Base-by-base conservation (phyloP, 345 rosid species). In the Corchorus capsularis region DNA sequence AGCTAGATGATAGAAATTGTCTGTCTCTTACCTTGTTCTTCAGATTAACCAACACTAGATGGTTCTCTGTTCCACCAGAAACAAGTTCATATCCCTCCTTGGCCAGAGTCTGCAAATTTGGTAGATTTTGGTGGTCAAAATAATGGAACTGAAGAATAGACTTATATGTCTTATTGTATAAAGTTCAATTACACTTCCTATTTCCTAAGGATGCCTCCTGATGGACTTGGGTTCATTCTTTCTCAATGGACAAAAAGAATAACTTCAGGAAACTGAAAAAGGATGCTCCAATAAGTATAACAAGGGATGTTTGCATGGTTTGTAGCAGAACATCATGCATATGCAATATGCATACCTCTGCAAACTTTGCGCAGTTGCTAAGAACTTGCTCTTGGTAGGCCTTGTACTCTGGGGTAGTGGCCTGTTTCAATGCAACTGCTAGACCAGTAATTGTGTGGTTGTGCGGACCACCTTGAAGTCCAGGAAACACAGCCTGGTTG, bases 381-480 rank as follows among this genome's bases (percentile, higher is more conserved):
- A 96, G 89, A 79, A 91, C 97, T 87, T 96, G 99, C 83, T 92
- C 99, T 84, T 96, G 99, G 81, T 96, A 96, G 72, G 98, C 97
- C 83, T 79, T 96, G 87, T 96, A 96, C 85, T 96, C 99, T 60
- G 89, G 86, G 79, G 97, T 92, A 66, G 96, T 92, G 64, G 97
- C 95, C 97, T 94, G 98, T 77, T 93, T 96, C 84, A 93, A 71
- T 73, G 98, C 97, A 82, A 96, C 99, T 52, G 98, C 99, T 80
- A 96, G 88, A 85, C 96, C 98, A 60, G 99, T 61, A 66, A 96
- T 96, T 49, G 99, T 96, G 93, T 96, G 98, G 86, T 96, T 93
- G 84, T 96, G 99, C 10, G 98, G 99, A 14, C 99, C 99, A 69
- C 99, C 99, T 89, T 96, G 99, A 81, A 96, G 99, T 79, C 99